A percentile compares a stretch with the other conserved stretches of the same genome.
Evolutionary conservation across 139 green algal species (phyloP).

Genomic region (Trebouxia sp.): DNA sequence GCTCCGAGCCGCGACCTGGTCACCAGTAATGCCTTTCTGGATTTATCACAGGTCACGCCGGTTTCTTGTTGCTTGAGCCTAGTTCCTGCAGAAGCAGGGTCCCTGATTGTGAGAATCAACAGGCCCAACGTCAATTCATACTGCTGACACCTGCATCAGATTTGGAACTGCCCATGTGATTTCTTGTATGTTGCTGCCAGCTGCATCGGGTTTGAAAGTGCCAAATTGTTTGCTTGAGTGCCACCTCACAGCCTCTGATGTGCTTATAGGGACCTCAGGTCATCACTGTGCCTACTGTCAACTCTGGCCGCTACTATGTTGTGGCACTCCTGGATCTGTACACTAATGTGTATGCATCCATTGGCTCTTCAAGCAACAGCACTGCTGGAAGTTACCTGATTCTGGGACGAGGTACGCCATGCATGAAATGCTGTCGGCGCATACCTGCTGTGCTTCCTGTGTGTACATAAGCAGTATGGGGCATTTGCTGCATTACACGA

Average conservation of each 20-base stretch:
- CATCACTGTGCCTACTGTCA: constrained; percentile 20
- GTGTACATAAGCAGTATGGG: no score
- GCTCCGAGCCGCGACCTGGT: constrained; percentile 10
- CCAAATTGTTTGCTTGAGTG: no score
- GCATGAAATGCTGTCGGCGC: no score
- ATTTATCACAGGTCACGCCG: constrained; percentile 20
- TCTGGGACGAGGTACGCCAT: background rate
- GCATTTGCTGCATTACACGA: no score
- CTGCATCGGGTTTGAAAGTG: no score
- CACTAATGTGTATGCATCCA: background rate
- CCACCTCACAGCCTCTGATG: no score
- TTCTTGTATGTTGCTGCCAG: no score
- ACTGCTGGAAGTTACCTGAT: constrained; percentile 18
- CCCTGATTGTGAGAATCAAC: background rate
- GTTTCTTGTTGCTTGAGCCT: background rate
- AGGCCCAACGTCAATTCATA: no score
- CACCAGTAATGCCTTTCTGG: background rate
- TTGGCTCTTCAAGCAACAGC: constrained; percentile 10
- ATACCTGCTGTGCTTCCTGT: background rate
- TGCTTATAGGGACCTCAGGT: constrained; percentile 5
- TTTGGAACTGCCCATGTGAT: no score
- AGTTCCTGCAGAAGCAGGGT: background rate
- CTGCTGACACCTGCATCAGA: no score
- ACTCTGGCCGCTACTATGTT: constrained; percentile 16
- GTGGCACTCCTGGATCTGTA: constrained; percentile 24